Percentiles rank a stretch among this genome's conserved stretches.
Conservation (phyloP, 768 basidiomycete genomes). For the Lactifluus rugatus region DNA sequence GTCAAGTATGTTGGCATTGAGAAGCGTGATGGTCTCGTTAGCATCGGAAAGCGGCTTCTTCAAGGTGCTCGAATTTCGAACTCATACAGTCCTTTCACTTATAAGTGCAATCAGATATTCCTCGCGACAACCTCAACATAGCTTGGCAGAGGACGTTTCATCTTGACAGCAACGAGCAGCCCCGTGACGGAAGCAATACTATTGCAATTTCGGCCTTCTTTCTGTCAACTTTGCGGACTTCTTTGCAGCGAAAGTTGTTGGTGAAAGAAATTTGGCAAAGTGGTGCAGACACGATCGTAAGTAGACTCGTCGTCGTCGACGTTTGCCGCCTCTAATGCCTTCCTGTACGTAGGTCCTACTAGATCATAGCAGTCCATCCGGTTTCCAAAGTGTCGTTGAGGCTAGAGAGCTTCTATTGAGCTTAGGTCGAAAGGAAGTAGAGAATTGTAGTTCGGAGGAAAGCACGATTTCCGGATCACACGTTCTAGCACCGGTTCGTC, state of each 20-base stretch:
- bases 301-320: constrained; percentile 7
- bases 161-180: constrained; percentile 35
- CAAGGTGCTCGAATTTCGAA: constrained; percentile 33
- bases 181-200: constrained; percentile 37
- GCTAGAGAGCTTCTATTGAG: constrained; percentile 66
- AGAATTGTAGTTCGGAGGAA: constrained; percentile 33
- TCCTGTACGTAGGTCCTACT: constrained; percentile 54
- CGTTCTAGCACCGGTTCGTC: constrained; percentile 79
- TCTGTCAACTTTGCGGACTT: constrained; percentile 60
- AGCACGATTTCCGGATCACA: constrained; percentile 49
- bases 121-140: constrained; percentile 35
- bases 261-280: constrained; percentile 88
- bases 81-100: constrained; percentile 7
- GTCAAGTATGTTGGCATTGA: constrained; percentile 67
- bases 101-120: constrained; percentile 32
- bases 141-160: constrained; percentile 52
- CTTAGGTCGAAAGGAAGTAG: constrained; percentile 50
- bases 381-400: constrained; percentile 71
- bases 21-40: constrained; percentile 58
- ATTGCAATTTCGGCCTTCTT: constrained; percentile 82
- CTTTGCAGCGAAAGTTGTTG: constrained; percentile 51
- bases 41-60: constrained; percentile 56
- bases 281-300: constrained; percentile 74
- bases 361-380: constrained; percentile 67
- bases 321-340: not conserved